Percentiles rank a stretch among this genome's conserved stretches.
These are phyloP conservation scores for Nothomitra cinnamomea DNA, from an alignment of 2,329 filamentous ascomycete species.

Conservation along the genomic window DNA sequence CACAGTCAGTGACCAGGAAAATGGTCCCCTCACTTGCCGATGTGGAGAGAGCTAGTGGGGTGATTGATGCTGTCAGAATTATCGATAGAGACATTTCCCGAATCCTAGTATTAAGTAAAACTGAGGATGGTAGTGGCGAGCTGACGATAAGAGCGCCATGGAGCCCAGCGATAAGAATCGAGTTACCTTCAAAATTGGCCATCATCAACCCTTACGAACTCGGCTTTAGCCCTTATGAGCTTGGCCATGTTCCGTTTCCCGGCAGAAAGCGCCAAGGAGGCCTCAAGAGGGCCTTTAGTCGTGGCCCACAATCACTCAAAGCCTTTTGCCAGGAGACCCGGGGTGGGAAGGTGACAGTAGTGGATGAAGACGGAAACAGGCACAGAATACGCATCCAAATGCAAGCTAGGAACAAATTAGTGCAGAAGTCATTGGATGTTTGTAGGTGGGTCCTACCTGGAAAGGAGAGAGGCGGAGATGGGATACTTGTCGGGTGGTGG, in stretches of 20 bases:
- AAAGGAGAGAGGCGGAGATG: constrained; percentile 37
- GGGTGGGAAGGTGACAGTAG: constrained; percentile 44
- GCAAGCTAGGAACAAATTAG: constrained; percentile 45
- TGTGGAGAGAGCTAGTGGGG: constrained; percentile 44
- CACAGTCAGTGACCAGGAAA: not conserved
- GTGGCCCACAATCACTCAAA: constrained; percentile 19
- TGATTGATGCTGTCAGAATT: constrained; percentile 57
- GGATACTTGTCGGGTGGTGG: constrained; percentile 53
- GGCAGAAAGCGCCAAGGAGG: constrained; percentile 35
- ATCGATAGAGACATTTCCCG: constrained; percentile 49
- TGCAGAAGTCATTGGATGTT: constrained; percentile 40
- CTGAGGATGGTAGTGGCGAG: constrained; percentile 44
- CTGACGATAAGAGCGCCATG: constrained; percentile 61
- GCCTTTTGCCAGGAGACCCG: not conserved
- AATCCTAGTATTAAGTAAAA: constrained; percentile 52
- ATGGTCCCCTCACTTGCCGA: constrained; percentile 18
- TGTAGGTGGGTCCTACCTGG: constrained; percentile 48
- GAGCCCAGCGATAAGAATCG: constrained; percentile 52
- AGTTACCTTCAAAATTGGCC: constrained; percentile 39
- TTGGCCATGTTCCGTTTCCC: constrained; percentile 34
- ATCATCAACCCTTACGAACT: constrained; percentile 43
- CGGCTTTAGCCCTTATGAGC: constrained; percentile 37
- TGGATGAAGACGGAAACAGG: constrained; percentile 41
- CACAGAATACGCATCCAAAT: constrained; percentile 54
- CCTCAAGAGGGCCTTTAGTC: constrained; percentile 27